phyloP scores from a whole-genome alignment of 345 rosid species.

The Eucalyptus sp. region DNA sequence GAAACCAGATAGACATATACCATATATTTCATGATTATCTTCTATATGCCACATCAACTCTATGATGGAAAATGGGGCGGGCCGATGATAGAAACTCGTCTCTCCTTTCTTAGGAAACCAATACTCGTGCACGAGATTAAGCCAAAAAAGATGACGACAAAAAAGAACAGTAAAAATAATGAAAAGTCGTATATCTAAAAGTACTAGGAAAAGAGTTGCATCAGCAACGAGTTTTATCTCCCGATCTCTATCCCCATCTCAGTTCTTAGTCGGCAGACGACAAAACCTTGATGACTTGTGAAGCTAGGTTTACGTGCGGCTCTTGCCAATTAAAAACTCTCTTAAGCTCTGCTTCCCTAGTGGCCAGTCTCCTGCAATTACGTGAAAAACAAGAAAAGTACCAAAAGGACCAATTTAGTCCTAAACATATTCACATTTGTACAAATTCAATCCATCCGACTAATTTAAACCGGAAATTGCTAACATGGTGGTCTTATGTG shows the following conservation, averaged over 20 bases:
- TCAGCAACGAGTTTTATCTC: not conserved
- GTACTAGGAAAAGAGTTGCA: not conserved
- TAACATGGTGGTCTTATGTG: no score
- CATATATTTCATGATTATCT: not conserved
- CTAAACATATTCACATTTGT: no score
- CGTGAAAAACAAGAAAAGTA: not conserved
- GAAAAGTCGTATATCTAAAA: not conserved
- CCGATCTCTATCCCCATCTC: not conserved
- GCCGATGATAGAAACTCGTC: not conserved
- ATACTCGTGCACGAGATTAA: not conserved
- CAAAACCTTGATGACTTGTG: not conserved
- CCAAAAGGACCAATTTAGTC: no score
- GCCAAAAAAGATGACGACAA: not conserved
- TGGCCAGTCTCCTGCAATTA: not conserved
- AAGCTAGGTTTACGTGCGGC: slow-evolving; percentile 10
- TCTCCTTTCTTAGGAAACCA: not conserved
- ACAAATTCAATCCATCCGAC: no score
- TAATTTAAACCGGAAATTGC: no score
- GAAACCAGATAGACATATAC: not conserved
- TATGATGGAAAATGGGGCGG: not conserved
- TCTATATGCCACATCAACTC: not conserved
- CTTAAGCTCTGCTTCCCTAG: not conserved
- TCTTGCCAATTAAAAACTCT: not conserved
- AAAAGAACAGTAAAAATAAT: not conserved
- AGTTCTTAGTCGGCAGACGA: not conserved